Evolutionary conservation across 2,329 filamentous ascomycete genomes (phyloP).

Genomic region (Rhynchosporium graminicola): DNA sequence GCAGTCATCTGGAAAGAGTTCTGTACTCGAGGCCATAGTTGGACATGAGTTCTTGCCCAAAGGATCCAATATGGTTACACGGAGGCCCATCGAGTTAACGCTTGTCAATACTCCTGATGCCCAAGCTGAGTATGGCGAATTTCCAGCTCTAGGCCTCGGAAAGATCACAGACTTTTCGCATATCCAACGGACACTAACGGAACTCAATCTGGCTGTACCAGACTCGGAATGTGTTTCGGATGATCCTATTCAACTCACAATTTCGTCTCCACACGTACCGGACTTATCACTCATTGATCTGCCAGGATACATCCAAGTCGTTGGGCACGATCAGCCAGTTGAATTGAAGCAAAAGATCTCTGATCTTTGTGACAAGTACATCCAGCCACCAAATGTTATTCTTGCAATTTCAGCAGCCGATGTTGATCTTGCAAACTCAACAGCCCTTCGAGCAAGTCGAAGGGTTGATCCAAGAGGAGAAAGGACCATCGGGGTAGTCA

Average conservation of each 20-base stretch:
- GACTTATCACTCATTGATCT: constrained; percentile 95
- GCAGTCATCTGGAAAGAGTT: constrained; percentile 97
- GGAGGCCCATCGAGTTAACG: constrained; percentile 92
- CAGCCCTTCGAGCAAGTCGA: constrained; percentile 83
- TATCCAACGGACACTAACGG: constrained; percentile 90
- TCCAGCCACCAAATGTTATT: constrained; percentile 93
- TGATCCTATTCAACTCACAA: constrained; percentile 92
- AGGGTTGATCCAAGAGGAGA: constrained; percentile 93
- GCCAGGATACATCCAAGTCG: constrained; percentile 95
- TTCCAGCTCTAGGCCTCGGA: constrained; percentile 84
- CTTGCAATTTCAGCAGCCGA: constrained; percentile 96
- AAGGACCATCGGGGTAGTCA: constrained; percentile 96
- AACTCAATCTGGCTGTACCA: constrained; percentile 90
- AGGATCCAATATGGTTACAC: constrained; percentile 97
- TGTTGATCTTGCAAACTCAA: constrained; percentile 95
- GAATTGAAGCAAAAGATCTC: constrained; percentile 95
- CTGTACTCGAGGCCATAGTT: constrained; percentile 93
- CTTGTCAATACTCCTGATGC: constrained; percentile 92
- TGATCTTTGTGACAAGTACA: constrained; percentile 97
- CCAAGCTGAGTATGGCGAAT: constrained; percentile 89
- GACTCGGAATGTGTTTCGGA: constrained; percentile 91
- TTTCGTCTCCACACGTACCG: constrained; percentile 93
- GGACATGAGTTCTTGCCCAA: constrained; percentile 98
- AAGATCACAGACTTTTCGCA: constrained; percentile 90
- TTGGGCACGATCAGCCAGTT: constrained; percentile 83